Conservation (phyloP, 1,139 yeast genomes). For the Suhomyces chickasaworum region DNA sequence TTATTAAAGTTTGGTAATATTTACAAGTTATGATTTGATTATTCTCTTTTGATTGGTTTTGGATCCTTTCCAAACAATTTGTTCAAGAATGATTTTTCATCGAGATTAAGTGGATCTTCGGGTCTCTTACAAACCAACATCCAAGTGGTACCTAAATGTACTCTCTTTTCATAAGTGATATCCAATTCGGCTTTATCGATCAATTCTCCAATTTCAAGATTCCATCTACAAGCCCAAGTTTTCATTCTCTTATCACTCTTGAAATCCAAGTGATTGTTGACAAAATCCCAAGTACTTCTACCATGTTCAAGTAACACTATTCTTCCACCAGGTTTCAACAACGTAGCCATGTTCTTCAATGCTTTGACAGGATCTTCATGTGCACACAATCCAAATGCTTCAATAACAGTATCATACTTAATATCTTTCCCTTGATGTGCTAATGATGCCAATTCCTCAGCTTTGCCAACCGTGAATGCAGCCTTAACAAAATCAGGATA, state of each 20-base stretch:
- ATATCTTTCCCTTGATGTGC: slow-evolving; percentile 43
- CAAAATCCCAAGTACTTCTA: slow-evolving; percentile 73
- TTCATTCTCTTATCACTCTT: slow-evolving; percentile 82
- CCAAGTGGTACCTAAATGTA: slow-evolving; percentile 95
- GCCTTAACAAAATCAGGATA: slow-evolving; percentile 70
- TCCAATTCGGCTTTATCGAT: slow-evolving; percentile 84
- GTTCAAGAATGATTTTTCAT: slow-evolving; percentile 47
- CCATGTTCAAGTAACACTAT: slow-evolving; percentile 91
- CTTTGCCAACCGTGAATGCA: slow-evolving; percentile 89
- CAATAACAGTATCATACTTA: slow-evolving; percentile 87
- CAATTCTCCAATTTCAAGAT: slow-evolving; percentile 84
- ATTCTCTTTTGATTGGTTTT: slow-evolving; percentile 28
- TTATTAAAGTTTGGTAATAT: slow-evolving; percentile 6
- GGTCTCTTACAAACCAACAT: slow-evolving; percentile 73
- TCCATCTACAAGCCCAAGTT: slow-evolving; percentile 98
- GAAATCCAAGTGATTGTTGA: slow-evolving; percentile 79
- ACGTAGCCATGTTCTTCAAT: slow-evolving; percentile 65
- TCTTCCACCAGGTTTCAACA: slow-evolving; percentile 89
- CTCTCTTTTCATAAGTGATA: slow-evolving; percentile 74
- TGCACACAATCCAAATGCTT: slow-evolving; percentile 94
- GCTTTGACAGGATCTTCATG: slow-evolving; percentile 91
- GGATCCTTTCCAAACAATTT: slow-evolving; percentile 46
- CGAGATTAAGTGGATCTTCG: slow-evolving; percentile 54
- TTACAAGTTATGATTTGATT: slow-evolving; percentile 17
- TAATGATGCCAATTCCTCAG: slow-evolving; percentile 73